Base-by-base conservation (phyloP, 2,329 filamentous ascomycete genomes). In the Endoconidiophora laricicola region DNA sequence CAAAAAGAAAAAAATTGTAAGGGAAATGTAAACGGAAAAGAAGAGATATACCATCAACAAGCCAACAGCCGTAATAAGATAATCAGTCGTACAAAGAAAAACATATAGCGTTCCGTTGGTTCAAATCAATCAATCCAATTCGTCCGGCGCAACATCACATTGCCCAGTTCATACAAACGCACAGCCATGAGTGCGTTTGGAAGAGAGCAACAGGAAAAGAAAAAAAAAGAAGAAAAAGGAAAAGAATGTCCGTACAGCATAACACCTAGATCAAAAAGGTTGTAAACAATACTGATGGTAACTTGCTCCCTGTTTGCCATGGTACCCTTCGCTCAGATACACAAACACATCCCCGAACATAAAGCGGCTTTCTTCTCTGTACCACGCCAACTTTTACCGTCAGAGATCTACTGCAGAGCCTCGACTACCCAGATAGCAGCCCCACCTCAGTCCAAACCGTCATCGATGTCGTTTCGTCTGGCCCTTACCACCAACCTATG, bases 1-100 rank as follows among this genome's bases (percentile, higher is more conserved):
- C 70, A 71, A 53, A 71, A 53, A 45, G 50, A 54, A 14, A 46
- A 52, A 20, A 52, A 49, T 18, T 18, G 16, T 18, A 41, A 43
- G 46, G 7, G 40, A 43, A 29, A 3, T 16, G 38, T n/a, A 43
- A 44, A 16, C 16, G 16, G 16, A 44, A 24, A 14, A n/a, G 42
- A 38, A 20, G 5, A 26, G 10, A 29, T 29, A 24, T 36, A 26
- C 18, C 23, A 14, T 29, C 9, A 26, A 24, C 22, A 46, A 36
- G 14, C 23, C 12, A 46, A 46, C 16, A 18, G 29, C 12, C 14
- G 9, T 29, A 18, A 46, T 36, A 33, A 18, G 20, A 20, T 22
- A 43, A 20, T 43, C 40, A 26, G 24, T 14, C 18, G 7, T 24
- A 36, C 37, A 43, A 20, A 41, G 24, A 39, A 23, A 40, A 23